Conservation (phyloP, 2,329 filamentous ascomycete genomes). For the Paramyrothecium sp. region DNA sequence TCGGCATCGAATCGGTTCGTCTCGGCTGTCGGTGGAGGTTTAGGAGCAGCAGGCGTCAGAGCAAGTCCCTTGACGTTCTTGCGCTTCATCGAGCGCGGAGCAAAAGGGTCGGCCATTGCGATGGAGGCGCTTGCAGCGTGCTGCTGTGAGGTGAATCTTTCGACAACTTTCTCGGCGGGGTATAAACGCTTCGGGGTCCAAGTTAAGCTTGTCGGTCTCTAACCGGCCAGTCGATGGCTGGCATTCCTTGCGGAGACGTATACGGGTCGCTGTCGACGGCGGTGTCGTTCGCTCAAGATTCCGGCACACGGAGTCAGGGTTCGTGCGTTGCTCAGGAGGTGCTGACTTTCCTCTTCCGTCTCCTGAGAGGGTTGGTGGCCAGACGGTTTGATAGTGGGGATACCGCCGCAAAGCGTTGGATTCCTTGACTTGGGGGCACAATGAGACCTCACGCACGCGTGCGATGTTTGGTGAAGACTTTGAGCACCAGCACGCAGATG, state of each 20-base stretch:
- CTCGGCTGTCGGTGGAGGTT: slow-evolving; percentile 69
- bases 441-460: background rate
- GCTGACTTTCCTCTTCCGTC: background rate
- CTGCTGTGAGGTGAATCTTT: background rate
- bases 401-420: too few species aligned
- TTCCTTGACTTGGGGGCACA: background rate
- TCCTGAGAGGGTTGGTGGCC: background rate
- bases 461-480: background rate
- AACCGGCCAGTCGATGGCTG: slow-evolving; percentile 14
- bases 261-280: slow-evolving; percentile 3
- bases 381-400: background rate
- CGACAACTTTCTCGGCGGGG: background rate
- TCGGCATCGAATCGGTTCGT: slow-evolving; percentile 62
- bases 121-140: slow-evolving; percentile 7
- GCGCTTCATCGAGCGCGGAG: slow-evolving; percentile 87
- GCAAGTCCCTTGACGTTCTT: slow-evolving; percentile 98
- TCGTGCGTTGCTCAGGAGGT: background rate
- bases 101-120: slow-evolving; percentile 60
- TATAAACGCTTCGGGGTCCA: slow-evolving; percentile 8
- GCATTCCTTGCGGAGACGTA: slow-evolving; percentile 9
- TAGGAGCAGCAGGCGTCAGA: slow-evolving; percentile 75
- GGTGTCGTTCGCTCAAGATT: slow-evolving; percentile 1
- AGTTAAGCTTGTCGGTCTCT: slow-evolving; percentile 8
- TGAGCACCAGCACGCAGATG: background rate
- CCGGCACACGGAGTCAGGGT: background rate